Base-by-base conservation (phyloP, 2,329 filamentous ascomycete genomes). In the Colletotrichum spaethianum region DNA sequence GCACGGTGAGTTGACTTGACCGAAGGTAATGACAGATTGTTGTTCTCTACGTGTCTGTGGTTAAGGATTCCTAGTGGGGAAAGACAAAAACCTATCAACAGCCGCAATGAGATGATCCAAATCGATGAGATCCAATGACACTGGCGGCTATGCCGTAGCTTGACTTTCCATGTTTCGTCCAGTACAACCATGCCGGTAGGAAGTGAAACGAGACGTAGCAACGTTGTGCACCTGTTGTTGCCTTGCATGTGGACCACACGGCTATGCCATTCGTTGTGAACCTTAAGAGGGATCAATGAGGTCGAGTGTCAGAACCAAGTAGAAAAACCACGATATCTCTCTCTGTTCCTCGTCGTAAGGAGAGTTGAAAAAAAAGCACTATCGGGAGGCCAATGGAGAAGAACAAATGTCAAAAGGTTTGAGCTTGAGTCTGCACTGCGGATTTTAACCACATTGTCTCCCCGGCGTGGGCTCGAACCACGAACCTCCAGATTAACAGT, bases 401-500 rank as follows among this genome's bases (percentile, higher is more conserved):
- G 18, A 5, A 11, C 26, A 63, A 57, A 42, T 4, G 9, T 20
- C n/a, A 44, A 14, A 44, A 28, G 20, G 20, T n/a, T 9, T 7
- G 7, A 11, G 3, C 6, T 3, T 8, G 0, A 9, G 1, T 3
- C 11, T 1, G 2, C 7, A 50, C 2, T 3, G 65, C 36, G 70
- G 70, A 20, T 16, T 70, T 9, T 18, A 72, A 70, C 70, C 70
- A 70, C 65, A 16, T 26, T 1, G 0, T 20, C 70, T 72, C 70
- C 70, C 70, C 70, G 65, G 66, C 53, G 70, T 72, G 70, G 70
- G 70, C 70, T 72, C 70, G 70, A 72, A 72, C 70, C 70, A 72
- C 70, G 53, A 72, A 72, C 70, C 70, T 72, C 70, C 70, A 72
- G 70, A 72, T 72, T 72, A 72, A 72, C 70, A 72, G 70, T 70